phyloP scores from a whole-genome alignment of 2,329 filamentous ascomycete species.

The Trichoderma atroviride region DNA sequence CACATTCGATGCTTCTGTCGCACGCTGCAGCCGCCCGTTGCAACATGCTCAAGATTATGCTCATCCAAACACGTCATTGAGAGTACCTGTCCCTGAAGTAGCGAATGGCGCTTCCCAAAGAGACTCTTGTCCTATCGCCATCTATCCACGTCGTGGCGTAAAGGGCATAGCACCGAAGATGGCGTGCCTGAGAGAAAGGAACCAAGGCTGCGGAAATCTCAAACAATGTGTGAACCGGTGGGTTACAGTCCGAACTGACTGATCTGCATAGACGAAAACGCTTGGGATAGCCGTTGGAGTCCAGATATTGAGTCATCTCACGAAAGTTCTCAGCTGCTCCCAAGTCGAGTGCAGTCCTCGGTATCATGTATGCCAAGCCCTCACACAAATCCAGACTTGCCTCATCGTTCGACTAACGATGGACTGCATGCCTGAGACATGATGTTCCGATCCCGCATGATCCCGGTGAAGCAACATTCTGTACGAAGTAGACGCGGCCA shows the following conservation, averaged over 20 bases:
- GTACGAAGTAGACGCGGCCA: neutral
- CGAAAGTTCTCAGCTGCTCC: neutral
- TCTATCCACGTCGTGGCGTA: neutral
- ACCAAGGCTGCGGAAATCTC: neutral
- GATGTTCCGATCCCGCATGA: constrained; percentile 15
- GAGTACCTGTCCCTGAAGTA: neutral
- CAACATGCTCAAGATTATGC: constrained; percentile 26
- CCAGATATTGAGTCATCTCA: neutral
- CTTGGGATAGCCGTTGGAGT: neutral
- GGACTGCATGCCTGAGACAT: neutral
- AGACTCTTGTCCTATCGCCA: neutral
- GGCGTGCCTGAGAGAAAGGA: neutral
- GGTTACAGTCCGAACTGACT: neutral
- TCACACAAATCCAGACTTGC: constrained; percentile 1
- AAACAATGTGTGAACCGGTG: neutral
- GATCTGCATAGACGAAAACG: neutral
- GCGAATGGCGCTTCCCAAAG: neutral
- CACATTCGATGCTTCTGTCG: constrained; percentile 7
- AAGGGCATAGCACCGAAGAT: neutral
- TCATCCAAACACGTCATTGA: constrained; percentile 9
- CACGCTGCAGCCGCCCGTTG: constrained; percentile 18
- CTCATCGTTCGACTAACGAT: neutral
- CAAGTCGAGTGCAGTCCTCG: neutral
- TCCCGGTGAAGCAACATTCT: constrained; percentile 1
- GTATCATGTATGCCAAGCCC: neutral